Evolutionary conservation across 2,329 filamentous ascomycete species (phyloP), one percentile per base, ranked within the genome.

Genomic region (Coniochaeta hoffmannii): DNA sequence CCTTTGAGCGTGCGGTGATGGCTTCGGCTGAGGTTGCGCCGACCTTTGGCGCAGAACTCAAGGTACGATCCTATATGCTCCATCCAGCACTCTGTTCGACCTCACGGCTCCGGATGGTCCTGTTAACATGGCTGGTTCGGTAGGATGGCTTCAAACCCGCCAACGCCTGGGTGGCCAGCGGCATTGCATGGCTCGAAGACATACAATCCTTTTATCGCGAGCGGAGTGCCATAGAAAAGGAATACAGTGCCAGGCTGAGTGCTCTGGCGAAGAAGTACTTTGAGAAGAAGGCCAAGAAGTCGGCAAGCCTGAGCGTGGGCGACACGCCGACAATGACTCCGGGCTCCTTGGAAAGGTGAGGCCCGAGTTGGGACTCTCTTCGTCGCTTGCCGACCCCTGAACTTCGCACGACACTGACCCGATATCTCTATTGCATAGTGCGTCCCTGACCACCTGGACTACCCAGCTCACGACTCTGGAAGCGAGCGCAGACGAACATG

Each of bases 191-290:
- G 93, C 85, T 99, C 57, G 93, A 97, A 66, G 94, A 99, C 65
- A 89, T 99, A 60, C 90, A 99, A 71, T 86, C 90, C 67, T 99
- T 97, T 77, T 99, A 97, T 77, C 89, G 94, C 61, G 94, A 99
- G 73, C 85, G 95, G 56, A 90, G 90, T 68, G 85, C 78, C 34
- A 96, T 99, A 69, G 94, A 99, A 75, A 97, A 96, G 74, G 95
- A 99, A 70, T 97, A 99, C 71, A 88, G 90, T 65, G 81, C 87
- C 60, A 97, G 93, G 73, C 84, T 99, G 61, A 88, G 83, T 63
- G 85, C 85, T 2, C 77, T 99, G 53, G 94, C 93, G 55, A 96
- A 94, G 77, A 97, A 94, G 71, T 97, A 97, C 76, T 94, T 90
- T 68, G 95, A 99, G 34, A 72, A 95, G 78, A 99, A 97, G 78